phyloP scores from a whole-genome alignment of 2,329 filamentous ascomycete genomes.

The Penicillium italicum region DNA sequence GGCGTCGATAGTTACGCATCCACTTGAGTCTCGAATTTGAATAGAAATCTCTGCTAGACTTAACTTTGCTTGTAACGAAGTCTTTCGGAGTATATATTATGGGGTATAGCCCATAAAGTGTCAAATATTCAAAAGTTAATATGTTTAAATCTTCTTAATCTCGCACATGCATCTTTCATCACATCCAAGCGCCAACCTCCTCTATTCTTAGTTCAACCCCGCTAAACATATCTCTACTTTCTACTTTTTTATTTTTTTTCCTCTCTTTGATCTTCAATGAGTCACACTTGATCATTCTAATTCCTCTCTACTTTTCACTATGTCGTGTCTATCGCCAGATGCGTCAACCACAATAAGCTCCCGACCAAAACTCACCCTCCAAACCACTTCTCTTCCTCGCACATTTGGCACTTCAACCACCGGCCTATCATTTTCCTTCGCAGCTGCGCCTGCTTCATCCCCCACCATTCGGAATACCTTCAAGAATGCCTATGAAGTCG shows the following conservation, averaged over 20 bases:
- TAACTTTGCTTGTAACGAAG: not conserved
- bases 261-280: constrained; percentile 9
- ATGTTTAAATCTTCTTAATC: not conserved
- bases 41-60: not conserved
- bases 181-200: constrained; percentile 20
- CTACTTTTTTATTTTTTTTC: too few relatives aligned
- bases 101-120: not conserved
- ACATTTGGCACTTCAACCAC: constrained; percentile 54
- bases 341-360: constrained; percentile 25
- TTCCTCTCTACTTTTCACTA: constrained; percentile 6
- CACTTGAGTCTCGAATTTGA: constrained; percentile 2
- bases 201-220: constrained; percentile 22
- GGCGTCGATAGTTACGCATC: constrained; percentile 8
- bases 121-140: not conserved
- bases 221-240: not conserved
- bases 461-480: constrained; percentile 62
- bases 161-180: constrained; percentile 5
- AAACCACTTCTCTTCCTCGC: constrained; percentile 51
- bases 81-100: not conserved
- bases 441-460: constrained; percentile 48
- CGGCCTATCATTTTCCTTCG: constrained; percentile 52
- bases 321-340: constrained; percentile 23
- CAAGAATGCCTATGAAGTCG: constrained; percentile 55
- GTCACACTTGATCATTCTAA: constrained; percentile 10
- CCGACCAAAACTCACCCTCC: constrained; percentile 59